phyloP scores from a whole-genome alignment of 2,329 filamentous ascomycete species.

The Cytospora chrysosperma region DNA sequence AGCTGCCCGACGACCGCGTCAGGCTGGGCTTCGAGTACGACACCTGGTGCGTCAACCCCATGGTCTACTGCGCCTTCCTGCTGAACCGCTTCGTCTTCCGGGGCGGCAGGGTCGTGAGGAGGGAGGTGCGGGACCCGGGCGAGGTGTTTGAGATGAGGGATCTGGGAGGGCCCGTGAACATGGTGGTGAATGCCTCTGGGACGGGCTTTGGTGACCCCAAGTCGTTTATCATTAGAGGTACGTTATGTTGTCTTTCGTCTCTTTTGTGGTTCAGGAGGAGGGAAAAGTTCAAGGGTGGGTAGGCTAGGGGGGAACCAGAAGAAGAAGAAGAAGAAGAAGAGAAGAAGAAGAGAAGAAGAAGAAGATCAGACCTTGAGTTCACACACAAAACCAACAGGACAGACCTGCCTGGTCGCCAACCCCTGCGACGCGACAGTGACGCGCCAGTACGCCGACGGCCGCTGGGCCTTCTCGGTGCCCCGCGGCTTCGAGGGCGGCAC shows the following conservation, averaged over 20 bases:
- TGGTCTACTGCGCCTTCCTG: constrained; percentile 51
- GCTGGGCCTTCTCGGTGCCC: constrained; percentile 63
- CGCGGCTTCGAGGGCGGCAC: constrained; percentile 62
- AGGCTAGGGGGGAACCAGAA: no score
- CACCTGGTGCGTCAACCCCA: constrained; percentile 55
- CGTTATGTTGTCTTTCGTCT: constrained; percentile 14
- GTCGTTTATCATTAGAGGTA: constrained; percentile 45
- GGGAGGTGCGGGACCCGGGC: constrained; percentile 36
- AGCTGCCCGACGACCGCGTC: constrained; percentile 43
- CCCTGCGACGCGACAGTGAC: constrained; percentile 48
- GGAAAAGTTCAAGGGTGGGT: background rate
- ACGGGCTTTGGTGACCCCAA: constrained; percentile 42
- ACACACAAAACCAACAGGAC: no score
- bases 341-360: no score
- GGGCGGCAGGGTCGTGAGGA: constrained; percentile 37
- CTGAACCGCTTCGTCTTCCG: constrained; percentile 41
- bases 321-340: no score
- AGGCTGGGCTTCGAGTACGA: constrained; percentile 50
- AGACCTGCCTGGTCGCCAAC: constrained; percentile 47
- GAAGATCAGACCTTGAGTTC: no score
- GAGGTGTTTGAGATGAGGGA: constrained; percentile 40
- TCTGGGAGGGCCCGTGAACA: constrained; percentile 30
- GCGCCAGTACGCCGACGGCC: constrained; percentile 60
- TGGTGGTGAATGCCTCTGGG: constrained; percentile 48
- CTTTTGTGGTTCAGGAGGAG: fast-evolving